Percentiles rank a stretch among this genome's conserved stretches.
phyloP scores from a whole-genome alignment of 768 basidiomycete species.

The Tylopilus vinaceipallidus region DNA sequence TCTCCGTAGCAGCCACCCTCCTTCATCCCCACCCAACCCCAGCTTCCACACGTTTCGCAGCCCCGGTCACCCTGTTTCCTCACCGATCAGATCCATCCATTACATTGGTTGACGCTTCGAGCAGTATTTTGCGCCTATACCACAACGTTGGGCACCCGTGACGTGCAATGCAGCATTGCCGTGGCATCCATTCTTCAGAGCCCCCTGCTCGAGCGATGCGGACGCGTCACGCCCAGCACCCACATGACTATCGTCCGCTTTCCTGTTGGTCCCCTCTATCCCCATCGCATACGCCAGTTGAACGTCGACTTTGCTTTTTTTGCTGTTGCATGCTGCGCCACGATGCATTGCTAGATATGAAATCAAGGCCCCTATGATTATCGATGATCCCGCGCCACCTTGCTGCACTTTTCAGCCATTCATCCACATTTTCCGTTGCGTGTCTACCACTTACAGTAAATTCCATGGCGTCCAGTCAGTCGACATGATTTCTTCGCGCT shows the following conservation, averaged over 20 bases:
- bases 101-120: not conserved
- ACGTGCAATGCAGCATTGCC: conserved; percentile 12
- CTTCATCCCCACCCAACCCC: conserved; percentile 13
- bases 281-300: conserved; percentile 13
- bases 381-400: conserved; percentile 16
- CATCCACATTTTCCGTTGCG: conserved; percentile 10
- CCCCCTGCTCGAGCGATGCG: conserved; percentile 1
- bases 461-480: conserved; percentile 1
- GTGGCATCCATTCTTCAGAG: conserved; percentile 13
- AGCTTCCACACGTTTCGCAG: not conserved
- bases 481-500: conserved; percentile 6
- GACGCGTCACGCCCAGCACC: not conserved
- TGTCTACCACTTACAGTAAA: conserved; percentile 1
- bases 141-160: conserved; percentile 8
- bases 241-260: conserved; percentile 10
- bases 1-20: conserved; percentile 13
- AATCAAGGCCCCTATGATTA: conserved; percentile 26
- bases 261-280: conserved; percentile 21
- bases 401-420: conserved; percentile 10
- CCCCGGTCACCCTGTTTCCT: conserved; percentile 1
- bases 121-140: conserved; percentile 6
- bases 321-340: conserved; percentile 16
- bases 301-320: conserved; percentile 8
- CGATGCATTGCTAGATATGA: conserved; percentile 28
- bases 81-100: conserved; percentile 21